Evolutionary conservation across 78 protist genomes (phyloP).

Genomic region (Dictyostelium brefeldianum): DNA sequence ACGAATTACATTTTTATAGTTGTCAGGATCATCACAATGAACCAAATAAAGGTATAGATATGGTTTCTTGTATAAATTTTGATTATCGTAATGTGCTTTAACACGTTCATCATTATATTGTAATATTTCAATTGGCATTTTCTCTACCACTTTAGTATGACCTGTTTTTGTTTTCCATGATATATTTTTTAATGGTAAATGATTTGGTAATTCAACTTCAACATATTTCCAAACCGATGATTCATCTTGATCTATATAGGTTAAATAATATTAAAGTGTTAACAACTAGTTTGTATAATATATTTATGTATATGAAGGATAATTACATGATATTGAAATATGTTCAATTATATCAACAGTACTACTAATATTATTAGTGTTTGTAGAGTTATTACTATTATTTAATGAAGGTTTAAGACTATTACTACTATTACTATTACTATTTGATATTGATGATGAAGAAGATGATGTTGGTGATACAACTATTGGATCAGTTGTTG

Average conservation of each 20-base stretch:
- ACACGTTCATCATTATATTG: conserved; percentile 45
- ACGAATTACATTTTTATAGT: conserved; percentile 37
- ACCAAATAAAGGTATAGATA: conserved; percentile 71
- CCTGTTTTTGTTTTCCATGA: conserved; percentile 80
- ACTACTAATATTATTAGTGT: not conserved
- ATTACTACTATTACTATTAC: not conserved
- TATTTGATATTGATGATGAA: not conserved
- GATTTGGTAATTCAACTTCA: conserved; percentile 49
- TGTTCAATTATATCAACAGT: conserved; percentile 24
- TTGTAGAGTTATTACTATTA: not conserved
- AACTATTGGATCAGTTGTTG: not conserved
- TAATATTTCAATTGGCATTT: conserved; percentile 69
- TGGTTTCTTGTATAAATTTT: conserved; percentile 52
- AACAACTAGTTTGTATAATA: not conserved
- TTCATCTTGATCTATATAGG: conserved; percentile 56
- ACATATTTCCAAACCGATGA: conserved; percentile 67
- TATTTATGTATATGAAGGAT: not conserved
- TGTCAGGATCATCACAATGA: conserved; percentile 71
- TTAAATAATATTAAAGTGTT: not conserved
- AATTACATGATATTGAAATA: conserved; percentile 54
- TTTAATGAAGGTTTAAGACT: not conserved
- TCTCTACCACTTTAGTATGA: conserved; percentile 60
- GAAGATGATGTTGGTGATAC: not conserved
- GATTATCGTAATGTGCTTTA: conserved; percentile 10
- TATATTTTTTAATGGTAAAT: conserved; percentile 65